A percentile compares a stretch with the other conserved stretches of the same genome.
phyloP scores from a whole-genome alignment of 148 eudicot species.

The Arbutus unedo region DNA sequence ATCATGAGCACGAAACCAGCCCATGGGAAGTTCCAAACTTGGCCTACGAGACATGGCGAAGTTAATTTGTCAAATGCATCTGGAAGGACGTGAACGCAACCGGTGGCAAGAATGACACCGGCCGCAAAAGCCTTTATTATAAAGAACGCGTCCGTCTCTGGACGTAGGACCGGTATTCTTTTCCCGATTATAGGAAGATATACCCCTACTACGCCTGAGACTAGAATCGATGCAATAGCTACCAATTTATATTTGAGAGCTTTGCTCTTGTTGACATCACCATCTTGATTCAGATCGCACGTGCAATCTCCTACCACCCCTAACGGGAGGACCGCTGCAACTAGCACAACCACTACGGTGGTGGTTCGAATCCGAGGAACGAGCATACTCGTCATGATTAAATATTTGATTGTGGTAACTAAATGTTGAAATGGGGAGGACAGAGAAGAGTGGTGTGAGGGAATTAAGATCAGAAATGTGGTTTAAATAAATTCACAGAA shows the following conservation, averaged over 20 bases:
- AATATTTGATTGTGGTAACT: neutral
- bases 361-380: neutral
- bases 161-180: neutral
- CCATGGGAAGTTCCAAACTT: neutral
- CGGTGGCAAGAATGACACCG: neutral
- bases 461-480: too few relatives aligned
- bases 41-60: neutral
- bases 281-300: neutral
- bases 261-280: neutral
- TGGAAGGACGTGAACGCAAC: neutral
- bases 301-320: neutral
- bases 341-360: neutral
- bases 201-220: neutral
- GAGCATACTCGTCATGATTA: neutral
- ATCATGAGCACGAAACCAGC: neutral
- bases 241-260: neutral
- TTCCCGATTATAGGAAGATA: neutral
- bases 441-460: too few relatives aligned
- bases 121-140: neutral
- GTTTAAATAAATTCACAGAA: too few relatives aligned
- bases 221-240: neutral
- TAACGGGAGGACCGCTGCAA: neutral
- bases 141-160: neutral
- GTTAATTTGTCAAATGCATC: neutral
- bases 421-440: too few relatives aligned